Evolutionary conservation across 805 yeast species (phyloP).

Genomic region (Kodamaea sagamina): DNA sequence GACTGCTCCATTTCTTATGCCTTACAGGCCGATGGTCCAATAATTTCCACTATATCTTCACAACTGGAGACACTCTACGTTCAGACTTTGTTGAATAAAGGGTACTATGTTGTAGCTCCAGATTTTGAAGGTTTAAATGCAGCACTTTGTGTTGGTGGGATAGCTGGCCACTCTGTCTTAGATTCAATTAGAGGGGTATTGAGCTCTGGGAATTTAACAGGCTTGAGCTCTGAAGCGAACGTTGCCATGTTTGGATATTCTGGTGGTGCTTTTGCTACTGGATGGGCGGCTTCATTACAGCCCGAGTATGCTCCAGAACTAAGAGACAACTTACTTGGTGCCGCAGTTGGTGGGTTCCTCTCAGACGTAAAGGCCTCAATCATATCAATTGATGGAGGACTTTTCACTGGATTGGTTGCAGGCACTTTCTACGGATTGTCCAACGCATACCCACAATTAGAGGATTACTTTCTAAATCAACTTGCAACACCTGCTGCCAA

Average conservation of each 20-base stretch:
- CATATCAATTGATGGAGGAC: slow-evolving; percentile 23
- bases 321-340: slow-evolving; percentile 27
- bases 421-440: slow-evolving; percentile 32
- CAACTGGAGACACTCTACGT: slow-evolving; percentile 20
- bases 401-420: slow-evolving; percentile 33
- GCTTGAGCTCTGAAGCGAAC: slow-evolving; percentile 21
- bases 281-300: slow-evolving; percentile 40
- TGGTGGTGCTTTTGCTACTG: slow-evolving; percentile 39
- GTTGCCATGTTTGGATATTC: slow-evolving; percentile 38
- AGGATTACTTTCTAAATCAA: background rate
- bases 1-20: slow-evolving; percentile 26
- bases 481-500: background rate
- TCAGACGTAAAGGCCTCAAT: slow-evolving; percentile 32
- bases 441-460: slow-evolving; percentile 29
- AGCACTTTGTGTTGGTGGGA: slow-evolving; percentile 32
- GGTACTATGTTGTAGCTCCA: slow-evolving; percentile 36
- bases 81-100: slow-evolving; percentile 21
- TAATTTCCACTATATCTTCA: slow-evolving; percentile 15
- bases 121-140: slow-evolving; percentile 38
- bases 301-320: slow-evolving; percentile 39
- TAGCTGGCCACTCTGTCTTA: slow-evolving; percentile 31
- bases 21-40: slow-evolving; percentile 17
- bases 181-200: slow-evolving; percentile 35
- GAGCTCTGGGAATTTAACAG: slow-evolving; percentile 19
- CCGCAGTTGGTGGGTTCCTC: slow-evolving; percentile 39